These are phyloP conservation scores for Cryptococcus sp. DNA, from an alignment of 1,284 basidiomycete species.

Conservation along the genomic window DNA sequence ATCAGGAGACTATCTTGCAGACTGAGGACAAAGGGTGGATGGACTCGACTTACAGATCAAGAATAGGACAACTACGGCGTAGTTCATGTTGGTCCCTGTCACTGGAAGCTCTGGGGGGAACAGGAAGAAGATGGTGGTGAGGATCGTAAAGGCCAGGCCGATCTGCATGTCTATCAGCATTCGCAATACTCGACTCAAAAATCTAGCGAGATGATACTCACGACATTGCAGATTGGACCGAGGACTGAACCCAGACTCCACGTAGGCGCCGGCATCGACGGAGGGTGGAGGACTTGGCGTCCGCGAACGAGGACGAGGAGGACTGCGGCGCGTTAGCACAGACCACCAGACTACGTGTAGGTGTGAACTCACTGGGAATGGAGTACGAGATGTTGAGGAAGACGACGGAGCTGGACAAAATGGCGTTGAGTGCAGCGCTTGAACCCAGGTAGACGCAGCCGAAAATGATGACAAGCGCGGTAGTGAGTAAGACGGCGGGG, in stretches of 20 bases:
- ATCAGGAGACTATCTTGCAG: conserved; percentile 1
- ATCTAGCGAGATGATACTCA: conserved; percentile 9
- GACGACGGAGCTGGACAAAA: conserved; percentile 54
- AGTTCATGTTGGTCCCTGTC: conserved; percentile 54
- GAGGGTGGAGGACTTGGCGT: conserved; percentile 45
- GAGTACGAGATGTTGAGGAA: conserved; percentile 55
- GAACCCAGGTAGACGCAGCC: conserved; percentile 62
- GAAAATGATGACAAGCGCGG: conserved; percentile 54
- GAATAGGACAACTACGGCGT: conserved; percentile 49
- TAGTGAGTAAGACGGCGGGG: conserved; percentile 64
- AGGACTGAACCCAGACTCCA: conserved; percentile 44
- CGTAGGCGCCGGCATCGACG: conserved; percentile 37
- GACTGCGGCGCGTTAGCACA: conserved; percentile 22
- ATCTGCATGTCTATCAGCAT: conserved; percentile 13
- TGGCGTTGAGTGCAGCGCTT: conserved; percentile 58
- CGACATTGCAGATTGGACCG: conserved; percentile 50
- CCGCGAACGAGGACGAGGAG: conserved; percentile 53
- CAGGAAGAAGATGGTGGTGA: conserved; percentile 58
- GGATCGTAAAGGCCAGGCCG: conserved; percentile 51
- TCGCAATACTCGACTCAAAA: not conserved
- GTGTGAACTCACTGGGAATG: conserved; percentile 40
- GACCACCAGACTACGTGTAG: not conserved
- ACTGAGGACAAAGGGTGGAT: not conserved
- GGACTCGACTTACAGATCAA: conserved; percentile 33
- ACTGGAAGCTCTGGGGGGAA: conserved; percentile 57